Percentiles rank a stretch among this genome's conserved stretches.
These are phyloP conservation scores for Cenchrus fungigraminus DNA, from an alignment of 176 grass and related monocot species.

Conservation along the genomic window DNA sequence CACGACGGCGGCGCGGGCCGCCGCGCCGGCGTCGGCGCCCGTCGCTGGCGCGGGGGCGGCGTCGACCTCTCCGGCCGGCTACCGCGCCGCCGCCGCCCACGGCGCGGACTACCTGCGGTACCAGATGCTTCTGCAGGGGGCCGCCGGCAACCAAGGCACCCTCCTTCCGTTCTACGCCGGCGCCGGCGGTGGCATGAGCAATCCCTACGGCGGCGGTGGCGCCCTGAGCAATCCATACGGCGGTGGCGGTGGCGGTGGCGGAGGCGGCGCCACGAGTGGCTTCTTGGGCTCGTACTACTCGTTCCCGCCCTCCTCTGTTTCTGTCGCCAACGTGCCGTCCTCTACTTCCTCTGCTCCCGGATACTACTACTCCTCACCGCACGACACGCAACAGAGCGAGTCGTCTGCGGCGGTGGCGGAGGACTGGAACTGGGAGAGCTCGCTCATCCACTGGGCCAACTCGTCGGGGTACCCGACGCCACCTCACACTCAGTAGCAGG, in stretches of 20 bases:
- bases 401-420: background rate
- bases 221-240: slow-evolving; percentile 20
- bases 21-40: background rate
- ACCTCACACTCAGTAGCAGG: slow-evolving; percentile 32
- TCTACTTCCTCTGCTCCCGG: slow-evolving; percentile 46
- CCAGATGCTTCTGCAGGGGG: slow-evolving; percentile 54
- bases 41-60: background rate
- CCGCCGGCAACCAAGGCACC: slow-evolving; percentile 27
- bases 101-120: slow-evolving; percentile 46
- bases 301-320: slow-evolving; percentile 54
- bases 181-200: background rate
- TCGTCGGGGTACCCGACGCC: slow-evolving; percentile 45
- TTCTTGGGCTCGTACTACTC: slow-evolving; percentile 55
- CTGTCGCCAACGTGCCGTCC: slow-evolving; percentile 51
- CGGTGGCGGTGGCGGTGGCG: slow-evolving; percentile 2
- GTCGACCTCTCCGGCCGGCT: slow-evolving; percentile 15
- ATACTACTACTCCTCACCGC: slow-evolving; percentile 41
- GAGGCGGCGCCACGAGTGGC: slow-evolving; percentile 10
- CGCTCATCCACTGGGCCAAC: slow-evolving; percentile 41
- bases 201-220: background rate
- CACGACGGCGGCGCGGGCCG: background rate
- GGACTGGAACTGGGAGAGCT: slow-evolving; percentile 55
- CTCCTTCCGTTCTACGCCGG: slow-evolving; percentile 51
- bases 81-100: slow-evolving; percentile 9
- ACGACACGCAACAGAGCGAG: slow-evolving; percentile 38